Percentiles rank a stretch among this genome's conserved stretches.
Conservation (phyloP, 2,329 filamentous ascomycete species). For the Claviceps citrina region DNA sequence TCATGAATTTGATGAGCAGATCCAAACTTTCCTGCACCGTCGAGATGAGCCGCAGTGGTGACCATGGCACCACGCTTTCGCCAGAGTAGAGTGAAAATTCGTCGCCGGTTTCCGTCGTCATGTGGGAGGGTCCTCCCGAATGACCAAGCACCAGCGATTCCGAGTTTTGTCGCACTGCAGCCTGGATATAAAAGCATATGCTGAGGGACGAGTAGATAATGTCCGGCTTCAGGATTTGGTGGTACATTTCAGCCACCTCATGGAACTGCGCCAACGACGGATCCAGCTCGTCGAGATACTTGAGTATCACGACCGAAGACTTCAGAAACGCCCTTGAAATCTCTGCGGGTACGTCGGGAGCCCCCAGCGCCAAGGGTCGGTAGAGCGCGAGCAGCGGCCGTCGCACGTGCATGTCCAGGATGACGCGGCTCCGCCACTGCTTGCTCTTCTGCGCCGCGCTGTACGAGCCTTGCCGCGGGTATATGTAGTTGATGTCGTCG, state of each 20-base stretch:
- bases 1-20: constrained; percentile 29
- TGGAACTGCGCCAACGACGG: constrained; percentile 29
- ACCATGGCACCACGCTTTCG: constrained; percentile 26
- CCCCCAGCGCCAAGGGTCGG: constrained; percentile 38
- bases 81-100: constrained; percentile 16
- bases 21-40: constrained; percentile 34
- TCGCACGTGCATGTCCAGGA: constrained; percentile 39
- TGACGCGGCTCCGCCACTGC: constrained; percentile 34
- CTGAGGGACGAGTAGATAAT: constrained; percentile 40
- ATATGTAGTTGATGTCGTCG: constrained; percentile 38
- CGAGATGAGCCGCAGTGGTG: constrained; percentile 23
- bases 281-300: constrained; percentile 39
- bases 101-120: constrained; percentile 10
- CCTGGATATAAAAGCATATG: constrained; percentile 38
- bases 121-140: constrained; percentile 11
- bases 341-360: constrained; percentile 32
- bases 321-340: constrained; percentile 37
- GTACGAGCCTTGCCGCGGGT: constrained; percentile 29
- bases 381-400: constrained; percentile 37
- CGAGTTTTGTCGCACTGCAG: constrained; percentile 15
- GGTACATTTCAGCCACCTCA: constrained; percentile 35
- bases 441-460: constrained; percentile 30
- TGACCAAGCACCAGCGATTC: constrained; percentile 17
- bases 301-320: constrained; percentile 40
- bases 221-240: constrained; percentile 37